Evolutionary conservation across 768 basidiomycete species (phyloP), one percentile per base, ranked within the genome.

Genomic region (Lentinus brumalis): DNA sequence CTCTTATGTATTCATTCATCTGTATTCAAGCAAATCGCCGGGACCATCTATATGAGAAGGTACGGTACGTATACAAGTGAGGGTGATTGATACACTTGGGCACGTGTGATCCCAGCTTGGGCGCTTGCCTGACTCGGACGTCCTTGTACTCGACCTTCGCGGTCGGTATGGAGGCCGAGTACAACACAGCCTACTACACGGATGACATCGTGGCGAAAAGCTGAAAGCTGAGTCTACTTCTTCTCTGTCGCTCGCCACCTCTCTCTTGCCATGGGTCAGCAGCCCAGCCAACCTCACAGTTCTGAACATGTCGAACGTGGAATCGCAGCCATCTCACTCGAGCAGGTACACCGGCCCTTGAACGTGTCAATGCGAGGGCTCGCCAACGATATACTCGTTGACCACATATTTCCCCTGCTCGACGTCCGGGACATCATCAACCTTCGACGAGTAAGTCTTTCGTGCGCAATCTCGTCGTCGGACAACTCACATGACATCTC

Each of bases 401-500:
- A 61, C 50, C 44, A 52, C 42, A 35, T 61, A 15, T 12, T 61
- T 14, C 4, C 49, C 30, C 16, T 73, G 50, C 61, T 79, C 44
- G 72, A 73, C 26, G 50, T 79, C 50, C 67, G 72, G 29, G 78
- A 80, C 53, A 71, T 80, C 21, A 51, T 79, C 8, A 66, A 66
- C n/a, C 46, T 80, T 60, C 75, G 79, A 49, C 68, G 64, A 61
- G 78, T 79, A 63, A 26, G 75, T 68, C 8, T n/a, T 14, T 30
- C 40, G 18, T 42, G 6, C 5, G 8, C 8, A n/a, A n/a, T 32
- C 31, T 15, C 58, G 29, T 44, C 3, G 18, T 2, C 26, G 7
- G 16, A 42, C 31, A 39, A 1, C 30, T 7, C 30, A 52, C 30
- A 50, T 21, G 40, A 50, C 18, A 47, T 31, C 50, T 38, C 49